Evolutionary conservation across 2,329 filamentous ascomycete species (phyloP).

Genomic region (Fusarium torulosum): DNA sequence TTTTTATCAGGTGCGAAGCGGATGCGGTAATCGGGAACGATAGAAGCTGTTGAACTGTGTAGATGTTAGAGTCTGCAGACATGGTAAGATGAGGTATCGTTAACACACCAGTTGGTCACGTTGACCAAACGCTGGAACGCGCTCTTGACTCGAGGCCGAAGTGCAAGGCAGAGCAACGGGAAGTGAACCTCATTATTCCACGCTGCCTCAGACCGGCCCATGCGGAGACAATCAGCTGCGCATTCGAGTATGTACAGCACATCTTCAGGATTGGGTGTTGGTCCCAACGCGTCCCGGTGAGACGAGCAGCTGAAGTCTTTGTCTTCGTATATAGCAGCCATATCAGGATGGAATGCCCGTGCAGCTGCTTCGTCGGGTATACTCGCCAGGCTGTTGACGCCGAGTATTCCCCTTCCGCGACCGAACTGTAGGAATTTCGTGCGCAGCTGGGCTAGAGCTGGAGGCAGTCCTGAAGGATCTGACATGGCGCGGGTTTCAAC

Average conservation of each 20-base stretch:
- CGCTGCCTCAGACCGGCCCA: not conserved
- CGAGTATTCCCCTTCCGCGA: not conserved
- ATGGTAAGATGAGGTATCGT: accelerated
- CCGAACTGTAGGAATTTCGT: not conserved
- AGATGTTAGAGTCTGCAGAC: not conserved
- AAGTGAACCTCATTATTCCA: conserved; percentile 11
- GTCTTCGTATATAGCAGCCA: not conserved
- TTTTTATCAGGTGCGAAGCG: conserved; percentile 4
- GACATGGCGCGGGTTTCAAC: conserved; percentile 1
- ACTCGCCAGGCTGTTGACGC: accelerated
- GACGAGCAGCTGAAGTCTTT: not conserved
- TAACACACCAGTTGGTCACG: not conserved
- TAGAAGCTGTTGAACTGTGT: not conserved
- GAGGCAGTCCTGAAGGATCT: not conserved
- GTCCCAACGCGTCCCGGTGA: not conserved
- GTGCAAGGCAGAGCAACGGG: not conserved
- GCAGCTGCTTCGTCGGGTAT: not conserved
- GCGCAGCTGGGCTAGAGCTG: not conserved
- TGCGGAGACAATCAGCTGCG: not conserved
- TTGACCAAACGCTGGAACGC: not conserved
- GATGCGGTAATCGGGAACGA: conserved; percentile 6
- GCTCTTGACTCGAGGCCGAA: not conserved
- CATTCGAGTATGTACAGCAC: conserved; percentile 7
- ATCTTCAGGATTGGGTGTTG: not conserved
- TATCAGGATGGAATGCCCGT: not conserved